Evolutionary conservation across 805 yeast species (phyloP).

Genomic region (Pichia membranifaciens): DNA sequence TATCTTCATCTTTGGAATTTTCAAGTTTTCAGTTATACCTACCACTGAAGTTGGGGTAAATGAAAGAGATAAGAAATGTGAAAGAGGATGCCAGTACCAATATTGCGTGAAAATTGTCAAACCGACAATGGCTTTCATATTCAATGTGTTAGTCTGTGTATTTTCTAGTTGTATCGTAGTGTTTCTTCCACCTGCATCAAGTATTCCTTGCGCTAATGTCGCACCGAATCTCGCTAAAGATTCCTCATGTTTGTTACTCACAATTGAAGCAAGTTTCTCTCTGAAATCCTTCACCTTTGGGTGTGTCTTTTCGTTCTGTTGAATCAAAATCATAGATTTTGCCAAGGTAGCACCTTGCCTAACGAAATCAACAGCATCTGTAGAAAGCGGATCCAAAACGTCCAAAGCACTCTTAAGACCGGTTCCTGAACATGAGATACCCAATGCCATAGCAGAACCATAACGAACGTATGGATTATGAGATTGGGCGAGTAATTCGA

Average conservation of each 20-base stretch:
- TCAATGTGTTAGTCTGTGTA: conserved; percentile 80
- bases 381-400: conserved; percentile 84
- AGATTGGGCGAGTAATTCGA: conserved; percentile 84
- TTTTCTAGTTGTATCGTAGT: conserved; percentile 91
- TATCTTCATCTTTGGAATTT: conserved; percentile 77
- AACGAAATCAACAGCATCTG: conserved; percentile 94
- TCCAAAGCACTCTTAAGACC: conserved; percentile 84
- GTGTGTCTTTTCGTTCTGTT: conserved; percentile 74
- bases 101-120: conserved; percentile 83
- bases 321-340: conserved; percentile 81
- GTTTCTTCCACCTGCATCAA: conserved; percentile 98
- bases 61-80: conserved; percentile 87
- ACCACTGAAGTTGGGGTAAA: conserved; percentile 88
- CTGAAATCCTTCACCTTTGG: conserved; percentile 77
- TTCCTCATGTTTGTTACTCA: conserved; percentile 87
- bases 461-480: conserved; percentile 98
- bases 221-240: conserved; percentile 98
- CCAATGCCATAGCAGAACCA: conserved; percentile 96
- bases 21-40: conserved; percentile 80
- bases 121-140: conserved; percentile 89
- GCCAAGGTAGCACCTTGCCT: conserved; percentile 97
- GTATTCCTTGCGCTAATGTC: conserved; percentile 91
- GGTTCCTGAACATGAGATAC: conserved; percentile 95
- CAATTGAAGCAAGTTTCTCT: conserved; percentile 67
- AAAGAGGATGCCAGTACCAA: conserved; percentile 98